phyloP scores from a whole-genome alignment of 176 grass and related monocot species.

The Carex pumila region DNA sequence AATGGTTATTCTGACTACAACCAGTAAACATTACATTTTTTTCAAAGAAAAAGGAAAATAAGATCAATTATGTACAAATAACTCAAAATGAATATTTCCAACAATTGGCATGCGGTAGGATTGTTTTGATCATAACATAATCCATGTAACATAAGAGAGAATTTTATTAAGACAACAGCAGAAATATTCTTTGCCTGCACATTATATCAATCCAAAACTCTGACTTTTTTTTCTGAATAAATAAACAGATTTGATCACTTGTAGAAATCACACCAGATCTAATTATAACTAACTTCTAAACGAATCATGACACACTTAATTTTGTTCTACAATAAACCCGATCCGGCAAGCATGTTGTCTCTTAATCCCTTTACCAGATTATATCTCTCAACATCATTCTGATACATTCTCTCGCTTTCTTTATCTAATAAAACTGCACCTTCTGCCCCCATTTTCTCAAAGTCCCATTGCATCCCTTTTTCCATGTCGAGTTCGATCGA shows the following conservation, averaged over 20 bases:
- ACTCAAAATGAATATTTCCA: background rate
- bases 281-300: background rate
- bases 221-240: background rate
- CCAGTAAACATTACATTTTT: background rate
- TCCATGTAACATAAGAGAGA: background rate
- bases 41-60: background rate
- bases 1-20: background rate
- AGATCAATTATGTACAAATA: background rate
- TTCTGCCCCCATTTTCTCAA: constrained; percentile 26
- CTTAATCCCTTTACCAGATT: constrained; percentile 65
- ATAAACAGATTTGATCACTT: background rate
- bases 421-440: constrained; percentile 2
- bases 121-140: background rate
- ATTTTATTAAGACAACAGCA: background rate
- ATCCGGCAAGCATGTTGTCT: constrained; percentile 70
- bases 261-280: constrained; percentile 8
- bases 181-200: background rate
- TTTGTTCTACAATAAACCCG: constrained; percentile 37
- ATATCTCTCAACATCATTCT: constrained; percentile 63
- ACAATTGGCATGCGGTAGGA: background rate
- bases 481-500: constrained; percentile 80
- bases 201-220: constrained; percentile 3
- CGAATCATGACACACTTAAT: background rate
- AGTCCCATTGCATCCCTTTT: constrained; percentile 14
- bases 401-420: constrained; percentile 28